Evolutionary conservation across 2,329 filamentous ascomycete genomes (phyloP).

Genomic region (Cladosporium sphaerospermum): DNA sequence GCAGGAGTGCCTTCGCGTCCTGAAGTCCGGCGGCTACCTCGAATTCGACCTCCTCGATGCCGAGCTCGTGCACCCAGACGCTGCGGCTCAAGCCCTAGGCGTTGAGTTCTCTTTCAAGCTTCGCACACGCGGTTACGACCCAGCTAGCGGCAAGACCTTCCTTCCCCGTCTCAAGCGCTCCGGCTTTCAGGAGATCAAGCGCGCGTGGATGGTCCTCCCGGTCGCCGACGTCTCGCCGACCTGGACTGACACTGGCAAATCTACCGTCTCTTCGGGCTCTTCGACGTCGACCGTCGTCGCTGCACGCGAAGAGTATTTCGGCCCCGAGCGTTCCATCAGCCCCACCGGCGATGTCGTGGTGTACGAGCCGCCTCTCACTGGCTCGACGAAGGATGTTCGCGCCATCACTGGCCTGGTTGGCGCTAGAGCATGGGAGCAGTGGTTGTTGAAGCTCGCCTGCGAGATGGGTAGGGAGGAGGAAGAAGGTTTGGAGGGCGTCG

Average conservation of each 20-base stretch:
- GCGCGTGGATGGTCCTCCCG: conserved; percentile 84
- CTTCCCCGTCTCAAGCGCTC: conserved; percentile 65
- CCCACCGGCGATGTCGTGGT: conserved; percentile 24
- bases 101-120: conserved; percentile 91
- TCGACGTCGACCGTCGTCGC: conserved; percentile 3
- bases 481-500: conserved; percentile 49
- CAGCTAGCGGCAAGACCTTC: conserved; percentile 74
- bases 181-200: conserved; percentile 73
- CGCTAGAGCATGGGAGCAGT: conserved; percentile 91
- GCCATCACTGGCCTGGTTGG: conserved; percentile 72
- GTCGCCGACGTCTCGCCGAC: conserved; percentile 50
- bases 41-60: conserved; percentile 89
- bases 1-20: conserved; percentile 77
- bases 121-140: conserved; percentile 83
- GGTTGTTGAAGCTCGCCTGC: conserved; percentile 81
- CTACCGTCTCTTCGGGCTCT: conserved; percentile 2
- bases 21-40: conserved; percentile 88
- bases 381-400: conserved; percentile 30
- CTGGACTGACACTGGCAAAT: conserved; percentile 30
- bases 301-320: conserved; percentile 8
- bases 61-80: conserved; percentile 79
- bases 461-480: conserved; percentile 67
- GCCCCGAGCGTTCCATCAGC: conserved; percentile 31
- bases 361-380: conserved; percentile 29
- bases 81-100: conserved; percentile 70